Conservation (phyloP, 106 monocot genomes). For the Narthecium ossifragum region DNA sequence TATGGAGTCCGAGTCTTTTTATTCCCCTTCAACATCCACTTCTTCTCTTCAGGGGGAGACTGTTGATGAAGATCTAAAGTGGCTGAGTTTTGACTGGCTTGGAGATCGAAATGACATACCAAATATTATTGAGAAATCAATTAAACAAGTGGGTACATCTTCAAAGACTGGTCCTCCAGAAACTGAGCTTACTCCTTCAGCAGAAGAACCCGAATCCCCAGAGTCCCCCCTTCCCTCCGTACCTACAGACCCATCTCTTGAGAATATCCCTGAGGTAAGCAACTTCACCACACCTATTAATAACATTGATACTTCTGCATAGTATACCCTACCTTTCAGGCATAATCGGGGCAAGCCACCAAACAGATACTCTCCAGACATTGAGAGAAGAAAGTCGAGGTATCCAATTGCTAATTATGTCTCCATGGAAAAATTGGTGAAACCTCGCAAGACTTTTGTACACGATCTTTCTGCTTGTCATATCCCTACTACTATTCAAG, state of each 20-base stretch:
- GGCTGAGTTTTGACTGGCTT: background rate
- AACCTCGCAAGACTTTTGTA: too few relatives aligned
- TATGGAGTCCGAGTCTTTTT: background rate
- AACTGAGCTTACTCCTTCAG: background rate
- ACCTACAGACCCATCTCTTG: background rate
- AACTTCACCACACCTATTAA: too few relatives aligned
- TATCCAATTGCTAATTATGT: too few relatives aligned
- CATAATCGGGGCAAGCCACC: too few relatives aligned
- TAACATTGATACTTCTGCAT: too few relatives aligned
- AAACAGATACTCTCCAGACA: too few relatives aligned
- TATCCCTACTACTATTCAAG: too few relatives aligned
- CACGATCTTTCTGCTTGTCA: too few relatives aligned
- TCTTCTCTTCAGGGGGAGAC: slow-evolving; percentile 8
- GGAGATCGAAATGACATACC: background rate
- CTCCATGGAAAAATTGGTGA: too few relatives aligned
- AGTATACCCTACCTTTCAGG: too few relatives aligned
- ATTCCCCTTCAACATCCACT: background rate
- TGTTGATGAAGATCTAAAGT: background rate
- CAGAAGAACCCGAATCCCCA: background rate
- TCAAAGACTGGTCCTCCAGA: too few relatives aligned
- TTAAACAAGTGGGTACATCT: background rate
- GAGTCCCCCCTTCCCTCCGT: background rate
- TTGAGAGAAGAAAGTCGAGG: too few relatives aligned
- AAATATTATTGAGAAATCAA: background rate
- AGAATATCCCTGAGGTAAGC: slow-evolving; percentile 10